Conservation (phyloP, 139 green algal genomes). For the Volvox africanus region DNA sequence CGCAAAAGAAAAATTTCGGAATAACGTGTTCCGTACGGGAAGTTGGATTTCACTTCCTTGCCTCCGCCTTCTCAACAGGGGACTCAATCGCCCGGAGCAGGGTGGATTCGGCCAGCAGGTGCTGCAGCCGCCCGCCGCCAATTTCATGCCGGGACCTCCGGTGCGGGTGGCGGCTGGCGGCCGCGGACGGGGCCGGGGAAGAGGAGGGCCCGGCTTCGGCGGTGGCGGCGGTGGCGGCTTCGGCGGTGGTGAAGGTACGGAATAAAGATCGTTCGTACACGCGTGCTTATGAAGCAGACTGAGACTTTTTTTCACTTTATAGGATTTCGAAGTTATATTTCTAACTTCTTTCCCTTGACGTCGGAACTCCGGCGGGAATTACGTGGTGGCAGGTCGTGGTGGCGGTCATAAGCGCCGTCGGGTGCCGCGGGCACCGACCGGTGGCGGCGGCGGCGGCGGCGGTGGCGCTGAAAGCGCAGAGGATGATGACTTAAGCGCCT, state of each 20-base stretch:
- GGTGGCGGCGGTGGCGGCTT: neutral
- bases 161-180: neutral
- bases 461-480: slow-evolving; percentile 12
- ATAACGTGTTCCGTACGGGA: too few species aligned
- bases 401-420: slow-evolving; percentile 34
- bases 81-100: slow-evolving; percentile 37
- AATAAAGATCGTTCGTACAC: too few species aligned
- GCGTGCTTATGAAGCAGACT: too few species aligned
- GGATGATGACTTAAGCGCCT: slow-evolving; percentile 1
- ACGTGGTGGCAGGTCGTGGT: neutral
- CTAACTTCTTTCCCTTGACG: too few species aligned
- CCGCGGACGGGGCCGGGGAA: slow-evolving; percentile 7
- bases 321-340: too few species aligned
- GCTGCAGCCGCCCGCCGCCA: slow-evolving; percentile 12
- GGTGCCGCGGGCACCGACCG: neutral
- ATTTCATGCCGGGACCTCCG: slow-evolving; percentile 33
- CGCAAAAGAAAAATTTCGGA: too few species aligned
- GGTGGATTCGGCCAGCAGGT: slow-evolving; percentile 33
- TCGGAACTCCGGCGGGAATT: too few species aligned
- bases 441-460: neutral
- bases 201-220: neutral
- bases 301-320: too few species aligned
- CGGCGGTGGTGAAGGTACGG: slow-evolving; percentile 25
- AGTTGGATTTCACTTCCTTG: too few species aligned
- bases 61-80: neutral